Evolutionary conservation across 148 eudicot species (phyloP), one percentile per base, ranked within the genome.

Genomic region (Nepenthes mirabilis): DNA sequence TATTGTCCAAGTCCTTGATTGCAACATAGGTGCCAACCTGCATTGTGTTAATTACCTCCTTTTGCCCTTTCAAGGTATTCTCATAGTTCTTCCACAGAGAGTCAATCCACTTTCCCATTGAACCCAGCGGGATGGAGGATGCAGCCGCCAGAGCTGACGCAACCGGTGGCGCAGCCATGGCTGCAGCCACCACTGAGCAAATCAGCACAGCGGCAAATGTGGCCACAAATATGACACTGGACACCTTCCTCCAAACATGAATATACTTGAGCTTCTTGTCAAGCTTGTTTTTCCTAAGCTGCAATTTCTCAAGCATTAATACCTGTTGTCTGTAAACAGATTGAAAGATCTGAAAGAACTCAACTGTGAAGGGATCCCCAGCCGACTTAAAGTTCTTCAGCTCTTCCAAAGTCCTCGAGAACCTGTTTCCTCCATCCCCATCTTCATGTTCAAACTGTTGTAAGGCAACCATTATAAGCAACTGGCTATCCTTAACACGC

Each of bases 161-260:
- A 1, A 94, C 87, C 0, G 91, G 91, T 2, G 97, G 97, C 1
- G 95, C 91, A 0, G 90, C 86, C 76, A 86, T 78, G 37, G 97
- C 95, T 1, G 99, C 99, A 0, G 97, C 95, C 76, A 89, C 99
- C 53, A 89, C 97, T 2, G 99, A 94, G 70, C 99, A 94, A 43
- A 94, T 94, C 64, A 94, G 64, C 68, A 94, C 97, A 0, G 97
- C 76, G 0, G 99, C 97, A 62, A 94, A 89, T 2, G 99, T 86
- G 32, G 97, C 90, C 0, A 73, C 95, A 52, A 94, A 94, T 48
- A 94, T 86, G 6, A 94, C 72, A 14, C 74, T 81, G 0, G 99
- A 89, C 1, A 94, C 87, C 65, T 84, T 94, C 66, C 89, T 82
- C 99, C 99, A 94, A n/a, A 91, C 85, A 68, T 80, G 79, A 36